A percentile compares a stretch with the other conserved stretches of the same genome.
phyloP scores from a whole-genome alignment of 2,329 filamentous ascomycete species.

The Alternaria arborescens region DNA sequence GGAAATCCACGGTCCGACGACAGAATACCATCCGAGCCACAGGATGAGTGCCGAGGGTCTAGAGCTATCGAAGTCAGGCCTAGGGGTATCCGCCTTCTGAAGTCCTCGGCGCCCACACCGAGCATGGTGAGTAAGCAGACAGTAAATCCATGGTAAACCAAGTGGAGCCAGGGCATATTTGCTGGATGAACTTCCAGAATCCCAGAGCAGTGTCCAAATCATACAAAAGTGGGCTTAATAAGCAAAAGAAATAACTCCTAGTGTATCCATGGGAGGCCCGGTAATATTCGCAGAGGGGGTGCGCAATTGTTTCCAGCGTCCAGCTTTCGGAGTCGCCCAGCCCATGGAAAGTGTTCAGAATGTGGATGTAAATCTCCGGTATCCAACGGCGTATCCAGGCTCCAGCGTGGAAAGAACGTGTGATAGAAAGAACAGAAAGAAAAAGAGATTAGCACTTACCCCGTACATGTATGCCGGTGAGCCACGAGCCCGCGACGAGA shows the following conservation, averaged over 20 bases:
- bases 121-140: background rate
- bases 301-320: background rate
- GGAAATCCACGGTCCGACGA: background rate
- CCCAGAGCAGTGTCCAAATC: background rate
- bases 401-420: background rate
- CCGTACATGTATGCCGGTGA: constrained; percentile 49
- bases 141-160: background rate
- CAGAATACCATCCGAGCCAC: background rate
- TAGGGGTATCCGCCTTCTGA: no score
- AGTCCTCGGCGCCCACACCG: no score
- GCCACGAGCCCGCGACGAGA: constrained; percentile 72
- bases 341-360: background rate
- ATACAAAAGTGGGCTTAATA: background rate
- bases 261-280: background rate
- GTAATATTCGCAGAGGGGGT: background rate
- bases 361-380: background rate
- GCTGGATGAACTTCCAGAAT: background rate
- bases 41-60: constrained; percentile 4
- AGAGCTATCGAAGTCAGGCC: background rate
- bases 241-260: background rate
- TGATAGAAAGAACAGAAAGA: constrained; percentile 50
- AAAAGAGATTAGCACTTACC: constrained; percentile 35
- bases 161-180: background rate
- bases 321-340: background rate
- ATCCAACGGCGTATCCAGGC: background rate